phyloP scores from a whole-genome alignment of 176 grass and related monocot species.

The Pontederia paniculata region DNA sequence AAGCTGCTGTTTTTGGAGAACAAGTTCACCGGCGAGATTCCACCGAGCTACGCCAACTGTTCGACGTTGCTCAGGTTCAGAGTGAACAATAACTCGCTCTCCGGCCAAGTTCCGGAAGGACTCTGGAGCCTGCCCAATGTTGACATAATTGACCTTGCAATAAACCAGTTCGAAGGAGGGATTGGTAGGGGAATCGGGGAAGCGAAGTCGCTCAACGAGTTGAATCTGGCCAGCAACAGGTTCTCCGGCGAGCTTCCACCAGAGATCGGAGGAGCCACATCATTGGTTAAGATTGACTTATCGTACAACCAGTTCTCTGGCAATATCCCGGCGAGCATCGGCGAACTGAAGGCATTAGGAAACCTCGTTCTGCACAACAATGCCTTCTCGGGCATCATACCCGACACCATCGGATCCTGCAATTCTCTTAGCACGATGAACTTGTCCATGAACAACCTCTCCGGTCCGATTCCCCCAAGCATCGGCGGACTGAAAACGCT shows the following conservation, averaged over 20 bases:
- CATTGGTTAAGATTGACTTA: slow-evolving; percentile 29
- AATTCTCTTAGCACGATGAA: slow-evolving; percentile 34
- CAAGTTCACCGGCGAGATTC: slow-evolving; percentile 54
- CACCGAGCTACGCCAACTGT: slow-evolving; percentile 49
- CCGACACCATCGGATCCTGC: slow-evolving; percentile 52
- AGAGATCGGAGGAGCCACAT: slow-evolving; percentile 31
- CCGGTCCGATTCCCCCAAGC: slow-evolving; percentile 42
- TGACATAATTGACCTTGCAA: slow-evolving; percentile 41
- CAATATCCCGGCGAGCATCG: slow-evolving; percentile 46
- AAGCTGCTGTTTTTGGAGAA: slow-evolving; percentile 85
- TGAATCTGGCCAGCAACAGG: slow-evolving; percentile 28
- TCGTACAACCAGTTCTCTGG: slow-evolving; percentile 52
- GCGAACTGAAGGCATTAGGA: slow-evolving; percentile 24
- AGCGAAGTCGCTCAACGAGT: slow-evolving; percentile 27
- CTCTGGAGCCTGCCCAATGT: slow-evolving; percentile 53
- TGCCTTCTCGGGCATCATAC: slow-evolving; percentile 36
- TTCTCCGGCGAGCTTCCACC: slow-evolving; percentile 53
- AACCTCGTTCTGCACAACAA: slow-evolving; percentile 32
- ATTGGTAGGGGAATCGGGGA: slow-evolving; percentile 32
- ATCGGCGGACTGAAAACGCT: slow-evolving; percentile 36
- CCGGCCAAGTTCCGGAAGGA: slow-evolving; percentile 57
- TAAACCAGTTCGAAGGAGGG: slow-evolving; percentile 46
- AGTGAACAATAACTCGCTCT: slow-evolving; percentile 57
- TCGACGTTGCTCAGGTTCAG: slow-evolving; percentile 39
- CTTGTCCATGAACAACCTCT: slow-evolving; percentile 41